A percentile compares a stretch with the other conserved stretches of the same genome.
These are phyloP conservation scores for Hygrocybe punicea DNA, from an alignment of 768 basidiomycete species.

Conservation along the genomic window DNA sequence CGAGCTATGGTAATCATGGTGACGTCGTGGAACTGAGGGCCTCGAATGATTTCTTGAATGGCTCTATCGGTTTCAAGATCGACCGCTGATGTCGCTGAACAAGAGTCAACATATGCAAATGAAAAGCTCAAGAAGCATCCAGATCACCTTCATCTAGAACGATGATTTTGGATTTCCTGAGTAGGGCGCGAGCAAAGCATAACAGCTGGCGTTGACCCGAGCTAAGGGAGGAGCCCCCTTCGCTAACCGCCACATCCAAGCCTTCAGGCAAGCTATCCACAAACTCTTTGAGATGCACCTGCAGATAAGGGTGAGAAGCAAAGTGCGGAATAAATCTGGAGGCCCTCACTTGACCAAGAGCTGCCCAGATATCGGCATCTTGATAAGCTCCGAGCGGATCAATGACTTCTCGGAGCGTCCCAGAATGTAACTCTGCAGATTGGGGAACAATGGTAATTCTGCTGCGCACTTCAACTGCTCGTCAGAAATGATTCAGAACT, in stretches of 20 bases:
- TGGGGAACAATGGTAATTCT: slow-evolving; percentile 86
- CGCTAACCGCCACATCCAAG: slow-evolving; percentile 49
- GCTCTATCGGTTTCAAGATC: slow-evolving; percentile 85
- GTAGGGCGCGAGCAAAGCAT: slow-evolving; percentile 82
- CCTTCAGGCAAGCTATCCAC: slow-evolving; percentile 61
- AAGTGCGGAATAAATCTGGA: neutral
- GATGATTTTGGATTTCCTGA: slow-evolving; percentile 82
- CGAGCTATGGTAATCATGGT: too few species aligned
- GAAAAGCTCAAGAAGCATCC: slow-evolving; percentile 17
- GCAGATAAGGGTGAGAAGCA: slow-evolving; percentile 1
- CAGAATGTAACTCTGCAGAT: slow-evolving; percentile 66
- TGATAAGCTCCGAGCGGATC: slow-evolving; percentile 75
- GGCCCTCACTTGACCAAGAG: slow-evolving; percentile 58
- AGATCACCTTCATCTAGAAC: slow-evolving; percentile 81
- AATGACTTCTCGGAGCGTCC: slow-evolving; percentile 79
- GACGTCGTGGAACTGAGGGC: slow-evolving; percentile 22
- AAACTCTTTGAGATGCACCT: slow-evolving; percentile 69
- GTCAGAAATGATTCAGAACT: neutral
- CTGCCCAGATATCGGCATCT: slow-evolving; percentile 85
- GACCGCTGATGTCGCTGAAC: slow-evolving; percentile 77
- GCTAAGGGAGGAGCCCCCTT: slow-evolving; percentile 79
- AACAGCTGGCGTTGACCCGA: slow-evolving; percentile 84
- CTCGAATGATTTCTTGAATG: slow-evolving; percentile 59
- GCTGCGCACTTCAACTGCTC: slow-evolving; percentile 54
- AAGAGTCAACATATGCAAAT: slow-evolving; percentile 1